These are phyloP conservation scores for Globisporangium megalacanthum DNA, from an alignment of 352 stramenopile genomes.

Conservation along the genomic window DNA sequence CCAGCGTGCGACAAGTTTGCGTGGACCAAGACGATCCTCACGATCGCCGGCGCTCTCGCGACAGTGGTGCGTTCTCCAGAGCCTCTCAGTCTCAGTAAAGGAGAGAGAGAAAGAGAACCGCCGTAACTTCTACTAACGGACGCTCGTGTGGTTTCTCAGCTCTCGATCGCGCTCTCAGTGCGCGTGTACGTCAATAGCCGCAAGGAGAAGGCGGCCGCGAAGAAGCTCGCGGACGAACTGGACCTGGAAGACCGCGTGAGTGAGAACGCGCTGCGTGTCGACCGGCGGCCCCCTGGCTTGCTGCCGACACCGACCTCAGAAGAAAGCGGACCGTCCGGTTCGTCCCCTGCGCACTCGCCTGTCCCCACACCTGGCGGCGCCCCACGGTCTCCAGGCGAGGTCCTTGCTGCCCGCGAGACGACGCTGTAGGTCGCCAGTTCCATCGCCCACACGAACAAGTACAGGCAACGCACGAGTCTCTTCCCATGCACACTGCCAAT, in stretches of 20 bases:
- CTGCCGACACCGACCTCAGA: slow-evolving; percentile 5
- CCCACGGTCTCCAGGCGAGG: background rate
- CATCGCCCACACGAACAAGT: background rate
- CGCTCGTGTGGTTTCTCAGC: slow-evolving; percentile 13
- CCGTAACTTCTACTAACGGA: background rate
- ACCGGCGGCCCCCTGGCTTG: slow-evolving; percentile 7
- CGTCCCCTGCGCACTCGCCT: background rate
- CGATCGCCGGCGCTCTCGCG: slow-evolving; percentile 47
- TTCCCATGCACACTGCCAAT: too few relatives aligned
- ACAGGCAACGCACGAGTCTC: background rate
- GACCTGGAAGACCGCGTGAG: slow-evolving; percentile 14
- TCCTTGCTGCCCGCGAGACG: slow-evolving; percentile 12
- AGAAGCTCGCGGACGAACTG: slow-evolving; percentile 1
- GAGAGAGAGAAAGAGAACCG: too few relatives aligned
- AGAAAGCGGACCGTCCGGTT: slow-evolving; percentile 1
- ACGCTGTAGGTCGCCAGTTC: slow-evolving; percentile 6
- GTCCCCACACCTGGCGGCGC: background rate
- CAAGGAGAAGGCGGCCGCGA: slow-evolving; percentile 13
- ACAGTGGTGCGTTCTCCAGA: slow-evolving; percentile 24
- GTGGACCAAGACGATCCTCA: slow-evolving; percentile 54
- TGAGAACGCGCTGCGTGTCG: slow-evolving; percentile 11
- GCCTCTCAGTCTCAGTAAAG: background rate
- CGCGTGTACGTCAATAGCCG: slow-evolving; percentile 37
- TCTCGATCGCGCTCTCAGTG: slow-evolving; percentile 52
- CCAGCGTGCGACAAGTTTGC: slow-evolving; percentile 44